Conservation (phyloP, 257 asterid species). For the Penstemon eatonii region DNA sequence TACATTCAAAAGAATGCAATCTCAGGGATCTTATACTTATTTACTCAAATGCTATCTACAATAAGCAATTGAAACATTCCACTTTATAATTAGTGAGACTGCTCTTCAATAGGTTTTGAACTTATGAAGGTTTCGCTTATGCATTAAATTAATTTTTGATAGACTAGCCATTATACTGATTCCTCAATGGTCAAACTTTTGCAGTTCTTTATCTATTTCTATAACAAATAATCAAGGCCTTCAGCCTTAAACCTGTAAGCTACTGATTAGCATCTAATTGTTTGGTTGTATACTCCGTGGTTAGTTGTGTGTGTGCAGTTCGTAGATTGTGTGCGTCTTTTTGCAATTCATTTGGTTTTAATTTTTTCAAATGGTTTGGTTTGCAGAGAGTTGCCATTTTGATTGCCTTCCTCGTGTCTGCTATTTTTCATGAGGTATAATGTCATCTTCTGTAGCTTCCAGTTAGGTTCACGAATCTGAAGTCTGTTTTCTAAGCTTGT, state of each 20-base stretch:
- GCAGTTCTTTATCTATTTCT: not conserved
- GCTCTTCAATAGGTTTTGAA: conserved; percentile 4
- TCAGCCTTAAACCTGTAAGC: conserved; percentile 10
- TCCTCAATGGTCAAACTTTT: not conserved
- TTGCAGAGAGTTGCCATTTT: conserved; percentile 74
- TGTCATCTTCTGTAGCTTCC: conserved; percentile 11
- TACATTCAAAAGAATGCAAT: conserved; percentile 1
- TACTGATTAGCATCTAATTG: conserved; percentile 9
- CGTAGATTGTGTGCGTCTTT: conserved; percentile 20
- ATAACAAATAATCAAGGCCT: conserved; percentile 11
- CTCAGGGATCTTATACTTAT: not conserved
- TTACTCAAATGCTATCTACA: not conserved
- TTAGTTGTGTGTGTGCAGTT: not conserved
- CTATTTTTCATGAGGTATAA: conserved; percentile 92
- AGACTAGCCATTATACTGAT: conserved; percentile 5
- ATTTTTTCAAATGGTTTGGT: conserved; percentile 28
- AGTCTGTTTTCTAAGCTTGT: conserved; percentile 11
- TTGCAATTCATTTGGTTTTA: conserved; percentile 16
- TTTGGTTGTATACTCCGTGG: not conserved
- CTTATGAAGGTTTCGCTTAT: not conserved
- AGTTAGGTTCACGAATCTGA: conserved; percentile 24
- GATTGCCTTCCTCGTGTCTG: conserved; percentile 84
- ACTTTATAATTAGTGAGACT: not conserved
- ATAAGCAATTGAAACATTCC: not conserved
- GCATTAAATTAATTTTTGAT: conserved; percentile 15